phyloP scores from a whole-genome alignment of 306 rosid genomes.

The Senna siamea region DNA sequence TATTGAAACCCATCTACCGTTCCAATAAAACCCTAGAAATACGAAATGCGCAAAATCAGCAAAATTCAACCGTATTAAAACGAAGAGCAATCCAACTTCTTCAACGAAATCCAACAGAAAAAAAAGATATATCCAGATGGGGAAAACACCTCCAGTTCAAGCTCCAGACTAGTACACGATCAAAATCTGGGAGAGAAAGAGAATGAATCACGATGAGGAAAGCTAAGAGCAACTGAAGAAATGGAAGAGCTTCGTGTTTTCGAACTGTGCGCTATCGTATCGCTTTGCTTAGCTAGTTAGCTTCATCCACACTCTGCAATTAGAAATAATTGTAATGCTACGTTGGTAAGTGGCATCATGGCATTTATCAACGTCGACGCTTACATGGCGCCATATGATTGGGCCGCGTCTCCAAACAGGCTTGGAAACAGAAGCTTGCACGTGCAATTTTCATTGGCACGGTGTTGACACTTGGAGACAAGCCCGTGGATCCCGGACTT shows the following conservation, averaged over 20 bases:
- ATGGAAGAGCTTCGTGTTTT: neutral
- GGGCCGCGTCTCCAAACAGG: neutral
- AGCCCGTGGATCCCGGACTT: slow-evolving; percentile 40
- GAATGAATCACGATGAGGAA: neutral
- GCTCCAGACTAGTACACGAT: slow-evolving; percentile 27
- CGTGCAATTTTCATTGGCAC: slow-evolving; percentile 29
- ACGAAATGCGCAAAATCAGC: neutral
- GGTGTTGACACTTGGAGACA: neutral
- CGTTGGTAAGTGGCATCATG: slow-evolving; percentile 16
- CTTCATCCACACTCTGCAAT: neutral
- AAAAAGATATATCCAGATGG: slow-evolving; percentile 13
- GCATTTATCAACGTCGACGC: slow-evolving; percentile 10
- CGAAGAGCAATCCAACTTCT: neutral
- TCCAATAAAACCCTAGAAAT: slow-evolving; percentile 3
- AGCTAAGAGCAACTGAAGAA: slow-evolving; percentile 8
- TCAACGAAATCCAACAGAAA: neutral
- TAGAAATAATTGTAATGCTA: neutral
- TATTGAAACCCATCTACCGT: slow-evolving; percentile 1
- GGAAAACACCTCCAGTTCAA: slow-evolving; percentile 27
- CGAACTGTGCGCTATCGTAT: slow-evolving; percentile 25
- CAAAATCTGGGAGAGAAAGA: slow-evolving; percentile 27
- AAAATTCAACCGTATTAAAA: neutral
- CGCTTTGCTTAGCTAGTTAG: slow-evolving; percentile 33
- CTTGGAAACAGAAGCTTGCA: slow-evolving; percentile 26
- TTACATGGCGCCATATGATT: slow-evolving; percentile 10